Evolutionary conservation across 2,329 filamentous ascomycete species (phyloP).

Genomic region (Colletotrichum coccodes): DNA sequence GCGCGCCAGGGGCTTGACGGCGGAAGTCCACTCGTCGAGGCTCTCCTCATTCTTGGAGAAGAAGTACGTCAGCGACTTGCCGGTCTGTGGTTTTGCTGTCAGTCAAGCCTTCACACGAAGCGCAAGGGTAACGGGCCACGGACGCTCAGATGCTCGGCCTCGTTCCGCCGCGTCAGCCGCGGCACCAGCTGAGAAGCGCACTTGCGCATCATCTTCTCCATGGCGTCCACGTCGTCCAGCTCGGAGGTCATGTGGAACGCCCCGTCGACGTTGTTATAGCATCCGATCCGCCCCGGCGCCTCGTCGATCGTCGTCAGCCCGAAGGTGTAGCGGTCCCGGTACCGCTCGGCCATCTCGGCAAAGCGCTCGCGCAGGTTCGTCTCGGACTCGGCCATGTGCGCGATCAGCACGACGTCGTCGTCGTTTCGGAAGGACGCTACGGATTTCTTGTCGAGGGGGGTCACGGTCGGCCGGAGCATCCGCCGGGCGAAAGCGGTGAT

Average conservation of each 20-base stretch:
- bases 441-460: slow-evolving; percentile 40
- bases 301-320: slow-evolving; percentile 38
- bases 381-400: slow-evolving; percentile 44
- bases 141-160: slow-evolving; percentile 44
- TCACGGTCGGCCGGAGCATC: slow-evolving; percentile 40
- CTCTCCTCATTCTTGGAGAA: slow-evolving; percentile 39
- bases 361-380: slow-evolving; percentile 43
- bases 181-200: slow-evolving; percentile 53
- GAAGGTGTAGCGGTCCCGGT: slow-evolving; percentile 54
- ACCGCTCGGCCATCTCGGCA: slow-evolving; percentile 44
- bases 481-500: slow-evolving; percentile 43
- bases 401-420: slow-evolving; percentile 56
- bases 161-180: slow-evolving; percentile 56
- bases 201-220: slow-evolving; percentile 49
- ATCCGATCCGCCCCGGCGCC: slow-evolving; percentile 41
- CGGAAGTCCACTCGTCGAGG: slow-evolving; percentile 49
- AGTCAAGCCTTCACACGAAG: neutral
- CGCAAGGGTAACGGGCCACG: neutral
- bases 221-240: slow-evolving; percentile 41
- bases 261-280: slow-evolving; percentile 53
- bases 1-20: slow-evolving; percentile 46
- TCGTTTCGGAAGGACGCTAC: slow-evolving; percentile 44
- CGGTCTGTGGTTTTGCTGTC: slow-evolving; percentile 39
- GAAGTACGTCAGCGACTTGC: slow-evolving; percentile 51
- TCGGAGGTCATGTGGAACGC: slow-evolving; percentile 46